Evolutionary conservation across 805 yeast genomes (phyloP).

Genomic region (Groenewaldozyma salmanticensis): DNA sequence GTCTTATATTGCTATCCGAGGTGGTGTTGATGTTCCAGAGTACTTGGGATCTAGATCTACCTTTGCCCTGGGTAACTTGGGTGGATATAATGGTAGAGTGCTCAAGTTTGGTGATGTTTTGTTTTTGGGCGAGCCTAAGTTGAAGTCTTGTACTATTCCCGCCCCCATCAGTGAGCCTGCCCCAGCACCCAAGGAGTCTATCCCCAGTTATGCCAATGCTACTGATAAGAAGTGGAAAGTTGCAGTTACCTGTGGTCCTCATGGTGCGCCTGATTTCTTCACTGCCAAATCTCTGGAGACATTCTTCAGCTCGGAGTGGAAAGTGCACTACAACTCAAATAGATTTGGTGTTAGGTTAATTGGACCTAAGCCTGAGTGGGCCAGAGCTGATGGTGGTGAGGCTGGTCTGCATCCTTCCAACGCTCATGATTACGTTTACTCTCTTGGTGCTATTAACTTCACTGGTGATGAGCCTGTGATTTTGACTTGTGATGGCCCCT

Average conservation of each 20-base stretch:
- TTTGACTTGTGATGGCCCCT: constrained; percentile 94
- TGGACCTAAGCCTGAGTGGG: constrained; percentile 90
- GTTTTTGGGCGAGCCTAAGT: constrained; percentile 70
- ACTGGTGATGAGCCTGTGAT: constrained; percentile 99
- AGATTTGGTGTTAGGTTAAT: constrained; percentile 95
- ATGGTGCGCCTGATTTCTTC: constrained; percentile 95
- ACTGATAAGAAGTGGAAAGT: too few species aligned
- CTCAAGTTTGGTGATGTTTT: constrained; percentile 88
- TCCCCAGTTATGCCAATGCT: constrained; percentile 40
- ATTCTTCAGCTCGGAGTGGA: constrained; percentile 77
- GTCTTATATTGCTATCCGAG: constrained; percentile 79
- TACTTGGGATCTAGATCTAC: constrained; percentile 95
- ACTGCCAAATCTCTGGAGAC: constrained; percentile 60
- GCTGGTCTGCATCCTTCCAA: constrained; percentile 99
- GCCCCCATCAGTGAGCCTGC: constrained; percentile 59
- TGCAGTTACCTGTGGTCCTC: constrained; percentile 96
- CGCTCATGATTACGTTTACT: constrained; percentile 94
- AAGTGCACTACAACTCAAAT: constrained; percentile 93
- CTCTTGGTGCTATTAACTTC: constrained; percentile 92
- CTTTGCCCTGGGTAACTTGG: constrained; percentile 82
- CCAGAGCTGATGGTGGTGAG: constrained; percentile 92
- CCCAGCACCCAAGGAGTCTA: constrained; percentile 42
- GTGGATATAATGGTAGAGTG: constrained; percentile 91
- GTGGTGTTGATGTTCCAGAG: constrained; percentile 90
- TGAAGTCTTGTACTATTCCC: constrained; percentile 60